phyloP scores from a whole-genome alignment of 2,329 filamentous ascomycete genomes.

The Calonectria henricotiae region DNA sequence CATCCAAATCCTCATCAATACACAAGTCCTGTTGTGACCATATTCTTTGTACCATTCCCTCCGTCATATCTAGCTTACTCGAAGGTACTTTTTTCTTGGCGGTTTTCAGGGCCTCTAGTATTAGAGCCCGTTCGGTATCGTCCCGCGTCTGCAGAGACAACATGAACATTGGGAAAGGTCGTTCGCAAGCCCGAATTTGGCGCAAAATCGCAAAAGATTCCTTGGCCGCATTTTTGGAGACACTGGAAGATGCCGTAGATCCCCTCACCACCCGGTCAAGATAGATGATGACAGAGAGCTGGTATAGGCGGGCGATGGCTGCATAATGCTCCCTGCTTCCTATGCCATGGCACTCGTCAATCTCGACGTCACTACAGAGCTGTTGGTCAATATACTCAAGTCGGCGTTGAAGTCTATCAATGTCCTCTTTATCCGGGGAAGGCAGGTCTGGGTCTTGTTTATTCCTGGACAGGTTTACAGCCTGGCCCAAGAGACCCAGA shows the following conservation, averaged over 20 bases:
- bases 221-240: conserved; percentile 18
- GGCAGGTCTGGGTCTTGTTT: conserved; percentile 1
- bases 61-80: conserved; percentile 15
- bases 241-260: background rate
- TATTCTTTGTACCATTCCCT: conserved; percentile 24
- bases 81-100: conserved; percentile 6
- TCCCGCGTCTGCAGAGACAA: conserved; percentile 23
- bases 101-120: conserved; percentile 6
- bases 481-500: conserved; percentile 19
- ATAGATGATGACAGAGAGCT: conserved; percentile 28
- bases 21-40: conserved; percentile 27
- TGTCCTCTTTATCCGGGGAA: background rate
- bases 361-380: conserved; percentile 15
- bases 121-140: conserved; percentile 15
- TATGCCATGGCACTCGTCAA: conserved; percentile 11
- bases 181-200: conserved; percentile 24
- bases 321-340: conserved; percentile 22
- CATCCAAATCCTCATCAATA: conserved; percentile 5
- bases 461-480: background rate
- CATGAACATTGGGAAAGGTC: conserved; percentile 31
- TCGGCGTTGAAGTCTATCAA: conserved; percentile 19
- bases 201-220: conserved; percentile 17
- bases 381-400: conserved; percentile 22
- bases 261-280: conserved; percentile 27
- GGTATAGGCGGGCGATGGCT: conserved; percentile 17